Percentiles rank a stretch among this genome's conserved stretches.
Conservation (phyloP, 2,329 filamentous ascomycete genomes). For the Biscogniauxia marginata region DNA sequence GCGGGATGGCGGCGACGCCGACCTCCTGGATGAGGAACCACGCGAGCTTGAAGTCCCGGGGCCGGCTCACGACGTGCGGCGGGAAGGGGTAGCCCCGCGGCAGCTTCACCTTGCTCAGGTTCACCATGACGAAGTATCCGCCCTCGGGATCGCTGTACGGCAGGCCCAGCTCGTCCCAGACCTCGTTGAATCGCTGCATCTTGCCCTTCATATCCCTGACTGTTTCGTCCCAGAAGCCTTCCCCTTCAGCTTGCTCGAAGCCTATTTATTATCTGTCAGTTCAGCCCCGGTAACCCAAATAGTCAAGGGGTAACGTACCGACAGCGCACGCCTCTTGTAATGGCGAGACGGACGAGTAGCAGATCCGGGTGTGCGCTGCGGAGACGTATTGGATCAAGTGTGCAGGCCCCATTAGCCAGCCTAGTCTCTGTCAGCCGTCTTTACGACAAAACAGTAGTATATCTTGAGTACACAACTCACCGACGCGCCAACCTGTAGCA, state of each 20-base stretch:
- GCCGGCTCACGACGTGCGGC: slow-evolving; percentile 78
- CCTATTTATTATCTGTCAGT: slow-evolving; percentile 36
- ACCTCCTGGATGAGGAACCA: slow-evolving; percentile 98
- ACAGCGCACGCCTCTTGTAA: slow-evolving; percentile 93
- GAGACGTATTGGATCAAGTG: slow-evolving; percentile 89
- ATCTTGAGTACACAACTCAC: slow-evolving; percentile 32
- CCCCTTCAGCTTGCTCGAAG: slow-evolving; percentile 82
- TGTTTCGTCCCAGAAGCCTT: slow-evolving; percentile 84
- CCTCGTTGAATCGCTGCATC: slow-evolving; percentile 80
- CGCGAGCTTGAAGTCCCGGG: slow-evolving; percentile 88
- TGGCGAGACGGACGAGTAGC: slow-evolving; percentile 90
- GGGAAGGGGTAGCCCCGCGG: slow-evolving; percentile 87
- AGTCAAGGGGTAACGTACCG: slow-evolving; percentile 39
- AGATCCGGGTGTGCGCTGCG: slow-evolving; percentile 92
- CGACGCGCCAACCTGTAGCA: slow-evolving; percentile 92
- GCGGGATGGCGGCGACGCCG: slow-evolving; percentile 92
- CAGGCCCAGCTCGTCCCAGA: slow-evolving; percentile 73
- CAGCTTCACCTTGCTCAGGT: slow-evolving; percentile 83
- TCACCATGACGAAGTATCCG: slow-evolving; percentile 95
- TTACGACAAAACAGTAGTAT: not conserved
- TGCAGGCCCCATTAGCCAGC: slow-evolving; percentile 88
- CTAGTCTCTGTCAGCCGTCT: slow-evolving; percentile 30
- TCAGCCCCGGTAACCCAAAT: not conserved
- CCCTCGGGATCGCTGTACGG: slow-evolving; percentile 92
- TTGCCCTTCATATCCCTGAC: slow-evolving; percentile 87